Evolutionary conservation across 2,329 filamentous ascomycete species (phyloP), one percentile per base, ranked within the genome.

Genomic region (Xylaria sp.): DNA sequence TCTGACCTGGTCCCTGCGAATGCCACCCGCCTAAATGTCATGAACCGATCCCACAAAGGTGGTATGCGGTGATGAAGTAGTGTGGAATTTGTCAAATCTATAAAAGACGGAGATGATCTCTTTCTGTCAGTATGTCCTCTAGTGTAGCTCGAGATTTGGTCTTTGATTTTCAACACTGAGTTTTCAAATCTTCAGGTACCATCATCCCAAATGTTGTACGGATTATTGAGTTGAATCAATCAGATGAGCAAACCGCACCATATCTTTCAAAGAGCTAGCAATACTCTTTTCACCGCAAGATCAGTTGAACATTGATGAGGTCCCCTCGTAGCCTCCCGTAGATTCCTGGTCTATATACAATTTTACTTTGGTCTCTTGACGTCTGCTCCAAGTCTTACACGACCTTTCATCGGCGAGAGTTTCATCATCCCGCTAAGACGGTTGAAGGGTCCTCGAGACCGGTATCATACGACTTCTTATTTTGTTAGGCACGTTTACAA

Each of bases 91-190:
- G 73, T 25, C 74, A 69, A 13, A 76, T 1, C 75, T 73, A 77
- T 15, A 77, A 71, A 52, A 74, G 72, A 18, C 72, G 73, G 4
- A 75, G 46, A 48, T 75, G 71, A 4, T 75, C 73, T 10, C 34
- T 52, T 58, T 70, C 72, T 9, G 23, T 73, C 62, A 52, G 67
- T 66, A 9, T 51, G 65, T 44, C 68, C 56, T 7, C 25, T 13
- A 5, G 3, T 25, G 23, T 25, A 25, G 37, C 39, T 39, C 66
- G 65, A 48, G 72, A 73, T 23, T 56, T 69, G 72, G 72, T 77
- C 54, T 76, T 76, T 76, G 39, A 76, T 73, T 41, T 76, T 72
- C 13, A 75, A 34, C 41, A 76, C 60, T n/a, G 70, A 72, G 7
- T 66, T 31, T 25, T 3, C 23, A 25, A 25, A 25, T 1, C 1